Evolutionary conservation across 2,329 filamentous ascomycete genomes (phyloP).

Genomic region (Neurospora sp.): DNA sequence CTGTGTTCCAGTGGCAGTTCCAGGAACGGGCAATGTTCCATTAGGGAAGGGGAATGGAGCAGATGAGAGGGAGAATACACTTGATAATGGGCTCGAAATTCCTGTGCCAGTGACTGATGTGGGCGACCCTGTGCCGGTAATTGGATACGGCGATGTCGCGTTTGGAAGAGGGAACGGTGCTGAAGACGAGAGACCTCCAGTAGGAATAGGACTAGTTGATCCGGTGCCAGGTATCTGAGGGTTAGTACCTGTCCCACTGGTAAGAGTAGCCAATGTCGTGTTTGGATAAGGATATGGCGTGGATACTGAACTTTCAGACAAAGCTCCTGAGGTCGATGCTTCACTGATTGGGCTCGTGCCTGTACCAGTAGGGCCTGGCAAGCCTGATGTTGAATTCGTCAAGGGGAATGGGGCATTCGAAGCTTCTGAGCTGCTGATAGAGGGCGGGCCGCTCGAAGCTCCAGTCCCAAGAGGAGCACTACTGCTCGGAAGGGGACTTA

Average conservation of each 20-base stretch:
- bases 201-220: background rate
- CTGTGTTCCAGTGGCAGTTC: background rate
- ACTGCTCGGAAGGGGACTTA: background rate
- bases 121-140: background rate
- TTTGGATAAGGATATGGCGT: background rate
- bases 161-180: constrained; percentile 7
- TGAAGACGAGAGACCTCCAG: background rate
- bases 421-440: background rate
- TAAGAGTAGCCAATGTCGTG: background rate
- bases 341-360: background rate
- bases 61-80: background rate
- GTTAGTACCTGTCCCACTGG: background rate
- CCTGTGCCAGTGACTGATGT: background rate
- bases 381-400: background rate
- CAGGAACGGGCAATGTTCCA: background rate
- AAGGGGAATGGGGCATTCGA: background rate
- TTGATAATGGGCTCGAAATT: background rate
- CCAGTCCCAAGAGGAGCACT: background rate
- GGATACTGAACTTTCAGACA: background rate
- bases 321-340: background rate
- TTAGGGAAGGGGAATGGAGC: background rate
- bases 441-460: background rate
- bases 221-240: background rate
- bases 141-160: background rate
- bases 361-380: background rate